Base-by-base conservation (phyloP, 2,329 filamentous ascomycete species). In the Cadophora sp. region DNA sequence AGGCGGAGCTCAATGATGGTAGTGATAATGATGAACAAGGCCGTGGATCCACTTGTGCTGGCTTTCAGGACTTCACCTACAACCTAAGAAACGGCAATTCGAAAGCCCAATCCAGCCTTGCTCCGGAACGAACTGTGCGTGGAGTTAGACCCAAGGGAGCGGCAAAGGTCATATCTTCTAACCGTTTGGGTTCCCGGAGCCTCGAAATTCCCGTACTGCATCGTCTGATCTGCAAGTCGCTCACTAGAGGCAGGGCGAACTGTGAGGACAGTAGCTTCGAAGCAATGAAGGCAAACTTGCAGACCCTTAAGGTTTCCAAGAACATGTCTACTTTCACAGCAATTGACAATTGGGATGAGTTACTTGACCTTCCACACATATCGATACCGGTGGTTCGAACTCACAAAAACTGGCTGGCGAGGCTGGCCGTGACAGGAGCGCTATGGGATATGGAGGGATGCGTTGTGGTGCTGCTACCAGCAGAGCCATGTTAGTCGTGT, bases 341-440 rank as follows among this genome's bases (percentile, higher is more conserved):
- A n/a, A 56, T 71, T 14, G 62, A 68, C n/a, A 71, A 69, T 45
- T 68, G 69, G 69, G 67, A 69, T 20, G 69, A 71, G 30, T 33
- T 33, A 33, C 30, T 33, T 33, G 30, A 33, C 30, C 30, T 33
- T 33, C 30, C 30, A 33, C 30, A 33, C 30, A 33, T 33, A 33
- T 33, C 30, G 30, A 33, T 33, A 33, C 55, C 68, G 11, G 64
- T 68, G 16, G 27, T 67, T 18, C 43, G 59, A 50, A 64, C 68
- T 6, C 61, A 68, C 33, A 62, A 65, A 16, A 67, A 65, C n/a
- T 68, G 66, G 68, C 24, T 70, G 2, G 66, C 68, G 13, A 24
- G 64, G 11, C 50, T 71, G 22, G 69, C 67, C 0, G 51, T 36
- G 3, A 45, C 72, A 65, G 16, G 16, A 7, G 71, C 59, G 63